Base-by-base conservation (phyloP, 768 basidiomycete species). In the Podaxis mareebaensis region DNA sequence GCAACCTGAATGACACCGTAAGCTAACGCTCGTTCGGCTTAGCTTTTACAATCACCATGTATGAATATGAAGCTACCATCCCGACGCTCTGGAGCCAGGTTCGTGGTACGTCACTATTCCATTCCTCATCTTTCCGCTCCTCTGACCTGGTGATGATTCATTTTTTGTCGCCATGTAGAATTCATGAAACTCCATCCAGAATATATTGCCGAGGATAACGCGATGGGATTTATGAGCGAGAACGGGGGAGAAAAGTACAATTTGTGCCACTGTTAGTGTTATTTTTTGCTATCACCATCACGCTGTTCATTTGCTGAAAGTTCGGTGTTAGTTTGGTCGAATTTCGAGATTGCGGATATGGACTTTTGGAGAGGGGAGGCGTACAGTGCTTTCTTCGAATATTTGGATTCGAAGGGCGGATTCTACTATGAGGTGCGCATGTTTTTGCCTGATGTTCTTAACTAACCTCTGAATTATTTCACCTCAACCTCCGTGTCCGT, bases 31-130 rank as follows among this genome's bases (percentile, higher is more conserved):
- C 44, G 20, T 22, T 20, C 15, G 15, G 44, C 20, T 22, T 61
- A 75, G 85, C 82, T 6, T 94, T 91, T 76, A 91, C 89, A 0
- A 82, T 93, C 44, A 84, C 88, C 0, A 78, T 93, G 64, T 89
- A 86, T 69, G 92, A 93, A 70, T 91, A 87, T 67, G 81, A 83
- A 53, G 85, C 85, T 58, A 93, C 92, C 3, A 91, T 93, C 38
- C 84, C 86, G 8, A 88, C 88, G 0, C 77, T 95, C 0, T 95
- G 92, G 92, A 72, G 81, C 3, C 77, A 83, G 12, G 88, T 89
- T 38, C 88, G 84, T 76, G 84, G 90, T 87, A 57, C 3, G 75
- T 70, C 15, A 5, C 10, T 28, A 10, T 60, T 33, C 39, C 30
- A 42, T 33, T 33, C 26, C 20, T 62, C 40, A 30, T 4, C 20